Conservation (phyloP, 345 rosid species). For the Eucalyptus shirleyi region DNA sequence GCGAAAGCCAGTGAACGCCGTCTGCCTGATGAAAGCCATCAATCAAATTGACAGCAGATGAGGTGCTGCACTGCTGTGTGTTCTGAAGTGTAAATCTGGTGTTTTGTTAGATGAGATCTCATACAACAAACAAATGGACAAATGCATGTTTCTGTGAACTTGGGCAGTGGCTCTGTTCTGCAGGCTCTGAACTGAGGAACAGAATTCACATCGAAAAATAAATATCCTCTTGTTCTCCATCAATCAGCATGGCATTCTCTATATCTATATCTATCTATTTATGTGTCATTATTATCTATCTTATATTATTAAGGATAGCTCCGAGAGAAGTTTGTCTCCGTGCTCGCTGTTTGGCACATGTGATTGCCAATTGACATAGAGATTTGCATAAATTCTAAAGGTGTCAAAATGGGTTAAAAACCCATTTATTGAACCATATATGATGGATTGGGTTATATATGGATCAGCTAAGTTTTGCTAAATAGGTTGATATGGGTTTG, state of each 20-base stretch:
- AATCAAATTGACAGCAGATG: background rate
- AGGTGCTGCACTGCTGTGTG: background rate
- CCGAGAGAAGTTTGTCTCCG: background rate
- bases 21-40: constrained; percentile 19
- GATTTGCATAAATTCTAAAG: background rate
- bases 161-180: background rate
- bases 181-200: background rate
- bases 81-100: background rate
- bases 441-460: background rate
- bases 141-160: background rate
- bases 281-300: background rate
- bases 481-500: background rate
- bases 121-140: background rate
- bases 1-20: constrained; percentile 13
- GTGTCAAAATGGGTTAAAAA: background rate
- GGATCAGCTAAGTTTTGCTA: background rate
- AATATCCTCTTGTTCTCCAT: background rate
- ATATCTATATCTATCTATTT: background rate
- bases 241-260: background rate
- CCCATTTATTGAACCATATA: background rate
- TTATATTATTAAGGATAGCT: no score
- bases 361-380: background rate
- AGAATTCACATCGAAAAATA: background rate
- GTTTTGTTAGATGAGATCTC: background rate
- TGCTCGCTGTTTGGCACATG: background rate